Conservation (phyloP, 768 basidiomycete species). For the Lepiota venenata region DNA sequence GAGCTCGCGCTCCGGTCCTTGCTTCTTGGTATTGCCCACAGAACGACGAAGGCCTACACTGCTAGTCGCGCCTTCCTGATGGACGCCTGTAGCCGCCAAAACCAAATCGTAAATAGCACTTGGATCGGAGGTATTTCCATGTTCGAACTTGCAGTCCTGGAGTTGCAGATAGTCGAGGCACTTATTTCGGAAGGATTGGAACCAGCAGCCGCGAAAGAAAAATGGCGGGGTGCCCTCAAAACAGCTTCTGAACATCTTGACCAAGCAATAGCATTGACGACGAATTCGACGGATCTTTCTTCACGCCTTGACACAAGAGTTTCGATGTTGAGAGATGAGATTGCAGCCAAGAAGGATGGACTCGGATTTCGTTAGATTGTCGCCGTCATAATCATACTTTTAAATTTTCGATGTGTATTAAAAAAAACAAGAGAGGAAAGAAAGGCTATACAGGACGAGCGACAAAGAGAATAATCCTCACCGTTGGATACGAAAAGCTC, state of each 20-base stretch:
- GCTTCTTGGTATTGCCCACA: conserved; percentile 64
- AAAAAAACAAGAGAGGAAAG: too few species aligned
- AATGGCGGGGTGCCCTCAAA: conserved; percentile 49
- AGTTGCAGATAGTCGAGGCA: conserved; percentile 54
- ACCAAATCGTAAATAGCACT: conserved; percentile 44
- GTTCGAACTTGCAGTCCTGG: conserved; percentile 72
- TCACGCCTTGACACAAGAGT: conserved; percentile 69
- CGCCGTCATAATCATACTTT: too few species aligned
- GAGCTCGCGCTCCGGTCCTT: conserved; percentile 68
- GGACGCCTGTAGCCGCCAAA: conserved; percentile 45
- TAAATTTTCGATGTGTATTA: too few species aligned
- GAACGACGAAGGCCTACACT: conserved; percentile 46
- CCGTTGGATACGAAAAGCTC: too few species aligned
- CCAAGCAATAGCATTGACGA: conserved; percentile 44
- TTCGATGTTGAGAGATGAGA: conserved; percentile 68
- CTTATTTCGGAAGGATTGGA: conserved; percentile 13
- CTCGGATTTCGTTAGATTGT: conserved; percentile 20
- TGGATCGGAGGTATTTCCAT: conserved; percentile 68
- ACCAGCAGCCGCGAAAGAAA: conserved; percentile 24
- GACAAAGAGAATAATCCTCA: too few species aligned
- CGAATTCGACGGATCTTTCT: conserved; percentile 57
- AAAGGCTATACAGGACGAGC: too few species aligned
- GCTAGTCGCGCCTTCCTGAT: conserved; percentile 45
- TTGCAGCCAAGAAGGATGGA: conserved; percentile 56
- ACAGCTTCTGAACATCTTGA: conserved; percentile 49